Percentiles rank a stretch among this genome's conserved stretches.
phyloP scores from a whole-genome alignment of 805 yeast species.

The Ogataea pignaliae region DNA sequence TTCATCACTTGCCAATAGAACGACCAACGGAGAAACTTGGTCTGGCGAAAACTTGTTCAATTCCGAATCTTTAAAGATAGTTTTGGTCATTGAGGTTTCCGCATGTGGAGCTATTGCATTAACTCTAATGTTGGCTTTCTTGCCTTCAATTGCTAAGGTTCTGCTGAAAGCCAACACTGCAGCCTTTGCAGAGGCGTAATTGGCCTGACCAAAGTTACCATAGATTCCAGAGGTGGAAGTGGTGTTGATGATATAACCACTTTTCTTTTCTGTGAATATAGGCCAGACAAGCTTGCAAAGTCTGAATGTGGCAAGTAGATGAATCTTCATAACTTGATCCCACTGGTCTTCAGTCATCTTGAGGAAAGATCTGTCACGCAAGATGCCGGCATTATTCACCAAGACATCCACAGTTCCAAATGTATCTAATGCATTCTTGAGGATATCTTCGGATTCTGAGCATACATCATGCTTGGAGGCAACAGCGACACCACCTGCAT shows the following conservation, averaged over 20 bases:
- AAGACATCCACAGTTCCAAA: constrained; percentile 84
- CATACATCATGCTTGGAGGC: constrained; percentile 82
- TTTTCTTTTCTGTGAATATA: constrained; percentile 67
- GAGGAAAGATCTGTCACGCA: constrained; percentile 81
- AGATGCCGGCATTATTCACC: constrained; percentile 91
- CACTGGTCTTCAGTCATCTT: constrained; percentile 85
- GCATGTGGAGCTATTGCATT: constrained; percentile 96
- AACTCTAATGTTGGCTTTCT: constrained; percentile 65
- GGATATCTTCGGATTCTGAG: constrained; percentile 65
- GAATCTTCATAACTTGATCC: constrained; percentile 76
- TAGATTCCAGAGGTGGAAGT: constrained; percentile 96
- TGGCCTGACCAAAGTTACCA: constrained; percentile 97
- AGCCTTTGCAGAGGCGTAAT: constrained; percentile 90
- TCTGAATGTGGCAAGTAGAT: constrained; percentile 74
- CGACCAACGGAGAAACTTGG: constrained; percentile 87
- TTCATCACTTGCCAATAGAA: constrained; percentile 70
- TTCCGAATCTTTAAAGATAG: constrained; percentile 77
- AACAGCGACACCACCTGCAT: constrained; percentile 69
- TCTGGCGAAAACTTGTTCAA: constrained; percentile 80
- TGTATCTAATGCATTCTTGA: constrained; percentile 67
- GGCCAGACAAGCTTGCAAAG: constrained; percentile 94
- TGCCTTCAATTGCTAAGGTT: constrained; percentile 90
- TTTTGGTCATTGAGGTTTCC: constrained; percentile 93
- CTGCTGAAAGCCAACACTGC: constrained; percentile 82
- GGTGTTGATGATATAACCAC: constrained; percentile 82